These are phyloP conservation scores for Oenanthe sinensis DNA, from an alignment of 129 eudicot species.

Conservation along the genomic window DNA sequence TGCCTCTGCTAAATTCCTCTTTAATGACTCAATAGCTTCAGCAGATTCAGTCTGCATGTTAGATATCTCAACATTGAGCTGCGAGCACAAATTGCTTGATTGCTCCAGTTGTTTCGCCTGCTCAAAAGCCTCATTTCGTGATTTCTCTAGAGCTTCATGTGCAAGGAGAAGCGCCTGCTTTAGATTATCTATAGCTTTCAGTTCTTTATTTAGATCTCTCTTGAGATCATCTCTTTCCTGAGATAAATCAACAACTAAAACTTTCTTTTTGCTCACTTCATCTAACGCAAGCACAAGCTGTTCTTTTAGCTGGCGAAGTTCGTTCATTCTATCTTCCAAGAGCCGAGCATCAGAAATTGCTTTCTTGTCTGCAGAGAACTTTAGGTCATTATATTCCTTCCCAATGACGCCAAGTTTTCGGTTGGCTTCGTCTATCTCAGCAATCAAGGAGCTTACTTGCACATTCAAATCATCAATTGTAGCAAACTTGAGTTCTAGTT, in stretches of 20 bases:
- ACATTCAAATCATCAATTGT: conserved; percentile 35
- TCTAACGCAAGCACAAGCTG: conserved; percentile 31
- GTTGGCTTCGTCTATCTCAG: conserved; percentile 34
- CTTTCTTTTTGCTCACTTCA: conserved; percentile 33
- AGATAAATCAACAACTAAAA: conserved; percentile 31
- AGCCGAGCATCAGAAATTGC: conserved; percentile 57
- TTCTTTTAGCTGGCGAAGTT: conserved; percentile 46
- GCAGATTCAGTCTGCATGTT: conserved; percentile 31
- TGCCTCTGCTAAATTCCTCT: conserved; percentile 32
- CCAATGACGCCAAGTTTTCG: conserved; percentile 30
- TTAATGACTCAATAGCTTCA: conserved; percentile 38
- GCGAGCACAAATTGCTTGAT: conserved; percentile 35
- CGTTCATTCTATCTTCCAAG: conserved; percentile 42
- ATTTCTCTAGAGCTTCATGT: conserved; percentile 26
- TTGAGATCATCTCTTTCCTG: conserved; percentile 47
- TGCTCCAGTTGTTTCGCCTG: conserved; percentile 29
- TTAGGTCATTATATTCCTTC: conserved; percentile 35
- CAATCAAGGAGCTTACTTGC: conserved; percentile 32
- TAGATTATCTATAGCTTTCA: conserved; percentile 30
- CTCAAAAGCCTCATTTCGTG: conserved; percentile 46
- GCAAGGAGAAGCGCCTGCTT: conserved; percentile 39
- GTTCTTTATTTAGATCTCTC: conserved; percentile 36
- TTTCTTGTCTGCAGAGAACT: conserved; percentile 31
- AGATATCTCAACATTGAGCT: conserved; percentile 49
- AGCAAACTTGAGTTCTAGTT: conserved; percentile 42